Evolutionary conservation across 2,329 filamentous ascomycete genomes (phyloP).

Genomic region (Cytospora leucostoma): DNA sequence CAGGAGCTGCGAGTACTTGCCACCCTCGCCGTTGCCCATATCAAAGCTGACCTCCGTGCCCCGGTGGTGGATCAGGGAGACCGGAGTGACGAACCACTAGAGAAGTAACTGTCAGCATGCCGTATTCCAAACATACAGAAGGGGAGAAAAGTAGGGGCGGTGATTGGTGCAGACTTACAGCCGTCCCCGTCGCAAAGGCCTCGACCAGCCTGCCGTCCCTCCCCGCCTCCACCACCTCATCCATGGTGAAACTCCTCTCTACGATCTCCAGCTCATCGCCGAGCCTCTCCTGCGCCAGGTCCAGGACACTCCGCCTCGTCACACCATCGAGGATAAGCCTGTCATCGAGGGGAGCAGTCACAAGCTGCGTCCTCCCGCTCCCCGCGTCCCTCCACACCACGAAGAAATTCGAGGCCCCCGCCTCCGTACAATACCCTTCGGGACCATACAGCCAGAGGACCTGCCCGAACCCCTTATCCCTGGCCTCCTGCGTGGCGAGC

Average conservation of each 20-base stretch:
- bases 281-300: slow-evolving; percentile 68
- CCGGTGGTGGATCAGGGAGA: slow-evolving; percentile 69
- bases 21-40: slow-evolving; percentile 56
- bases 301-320: slow-evolving; percentile 77
- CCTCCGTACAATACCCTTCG: slow-evolving; percentile 80
- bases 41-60: slow-evolving; percentile 64
- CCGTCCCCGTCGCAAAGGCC: slow-evolving; percentile 84
- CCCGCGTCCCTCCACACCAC: slow-evolving; percentile 72
- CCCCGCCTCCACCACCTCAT: slow-evolving; percentile 71
- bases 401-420: slow-evolving; percentile 91
- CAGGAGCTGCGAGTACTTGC: slow-evolving; percentile 59
- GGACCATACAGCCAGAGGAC: slow-evolving; percentile 90
- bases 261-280: slow-evolving; percentile 66
- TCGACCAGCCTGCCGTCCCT: slow-evolving; percentile 78
- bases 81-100: slow-evolving; percentile 70
- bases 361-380: slow-evolving; percentile 63
- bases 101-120: not conserved
- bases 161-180: slow-evolving; percentile 54
- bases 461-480: slow-evolving; percentile 76
- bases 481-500: slow-evolving; percentile 74
- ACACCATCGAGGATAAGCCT: slow-evolving; percentile 86
- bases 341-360: slow-evolving; percentile 82
- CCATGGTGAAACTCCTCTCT: slow-evolving; percentile 81
- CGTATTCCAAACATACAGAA: not conserved
- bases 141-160: not conserved